phyloP scores from a whole-genome alignment of 2,329 filamentous ascomycete species.

The Alternaria sp. region DNA sequence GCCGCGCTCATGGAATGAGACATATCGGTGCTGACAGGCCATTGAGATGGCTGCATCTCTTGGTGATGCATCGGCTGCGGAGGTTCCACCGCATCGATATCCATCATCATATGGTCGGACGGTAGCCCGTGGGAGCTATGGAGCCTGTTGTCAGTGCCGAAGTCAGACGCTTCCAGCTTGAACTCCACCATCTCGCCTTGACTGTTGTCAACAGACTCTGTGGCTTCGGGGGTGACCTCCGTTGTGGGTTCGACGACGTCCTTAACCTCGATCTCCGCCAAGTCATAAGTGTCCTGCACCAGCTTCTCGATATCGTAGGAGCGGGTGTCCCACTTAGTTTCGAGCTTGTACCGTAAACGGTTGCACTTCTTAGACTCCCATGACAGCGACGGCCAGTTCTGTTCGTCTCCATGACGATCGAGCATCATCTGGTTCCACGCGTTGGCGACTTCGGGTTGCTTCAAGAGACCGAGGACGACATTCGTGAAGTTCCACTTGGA shows the following conservation, averaged over 20 bases:
- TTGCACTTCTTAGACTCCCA: slow-evolving; percentile 73
- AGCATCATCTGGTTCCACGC: slow-evolving; percentile 68
- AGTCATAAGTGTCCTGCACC: slow-evolving; percentile 66
- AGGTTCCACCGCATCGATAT: slow-evolving; percentile 47
- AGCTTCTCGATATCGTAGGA: slow-evolving; percentile 64
- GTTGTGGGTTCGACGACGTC: slow-evolving; percentile 36
- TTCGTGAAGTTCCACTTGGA: slow-evolving; percentile 75
- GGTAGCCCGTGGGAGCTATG: slow-evolving; percentile 44
- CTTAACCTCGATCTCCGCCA: slow-evolving; percentile 53
- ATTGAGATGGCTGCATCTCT: slow-evolving; percentile 40
- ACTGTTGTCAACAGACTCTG: slow-evolving; percentile 36
- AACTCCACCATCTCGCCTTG: slow-evolving; percentile 48
- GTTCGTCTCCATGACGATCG: slow-evolving; percentile 64
- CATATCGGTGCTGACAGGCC: slow-evolving; percentile 48
- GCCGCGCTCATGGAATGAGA: slow-evolving; percentile 41
- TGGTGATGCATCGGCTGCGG: slow-evolving; percentile 43
- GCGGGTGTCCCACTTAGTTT: slow-evolving; percentile 69
- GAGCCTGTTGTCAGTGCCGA: slow-evolving; percentile 36
- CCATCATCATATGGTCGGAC: slow-evolving; percentile 47
- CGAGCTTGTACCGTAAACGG: slow-evolving; percentile 70
- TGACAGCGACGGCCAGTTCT: slow-evolving; percentile 54
- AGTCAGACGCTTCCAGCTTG: slow-evolving; percentile 47
- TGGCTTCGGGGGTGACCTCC: slow-evolving; percentile 35
- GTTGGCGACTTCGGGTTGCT: slow-evolving; percentile 69
- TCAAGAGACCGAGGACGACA: slow-evolving; percentile 72